Conservation (phyloP, 176 grass and related monocot genomes). For the Luzula sylvatica region DNA sequence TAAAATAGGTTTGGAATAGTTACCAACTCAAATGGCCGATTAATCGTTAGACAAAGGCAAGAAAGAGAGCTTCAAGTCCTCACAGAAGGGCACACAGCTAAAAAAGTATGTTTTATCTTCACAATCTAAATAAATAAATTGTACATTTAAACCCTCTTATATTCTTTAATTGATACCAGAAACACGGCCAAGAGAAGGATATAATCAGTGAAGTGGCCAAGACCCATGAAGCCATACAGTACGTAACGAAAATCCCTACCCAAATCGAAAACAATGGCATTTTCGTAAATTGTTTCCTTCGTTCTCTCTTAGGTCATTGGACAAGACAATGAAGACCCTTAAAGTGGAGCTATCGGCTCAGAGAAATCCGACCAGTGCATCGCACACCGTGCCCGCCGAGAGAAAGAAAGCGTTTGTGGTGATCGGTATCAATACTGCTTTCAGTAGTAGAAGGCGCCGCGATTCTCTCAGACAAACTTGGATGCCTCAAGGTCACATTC, state of each 20-base stretch:
- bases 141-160: not conserved
- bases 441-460: slow-evolving; percentile 57
- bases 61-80: slow-evolving; percentile 4
- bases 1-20: slow-evolving; percentile 12
- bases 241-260: not conserved
- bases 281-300: not conserved
- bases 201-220: slow-evolving; percentile 47
- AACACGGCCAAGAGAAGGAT: slow-evolving; percentile 21
- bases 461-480: slow-evolving; percentile 64
- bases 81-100: slow-evolving; percentile 7
- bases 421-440: slow-evolving; percentile 67
- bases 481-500: slow-evolving; percentile 34
- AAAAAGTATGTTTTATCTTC: not conserved
- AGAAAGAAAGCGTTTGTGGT: slow-evolving; percentile 46
- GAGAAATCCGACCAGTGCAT: slow-evolving; percentile 27
- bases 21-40: not conserved
- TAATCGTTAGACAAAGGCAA: slow-evolving; percentile 5
- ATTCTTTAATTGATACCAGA: slow-evolving; percentile 10
- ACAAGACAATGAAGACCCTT: slow-evolving; percentile 51
- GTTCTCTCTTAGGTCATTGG: slow-evolving; percentile 26
- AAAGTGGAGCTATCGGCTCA: slow-evolving; percentile 42
- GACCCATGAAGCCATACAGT: slow-evolving; percentile 53
- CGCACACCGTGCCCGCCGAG: slow-evolving; percentile 2
- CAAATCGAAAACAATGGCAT: not conserved
- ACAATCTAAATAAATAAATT: not conserved